Base-by-base conservation (phyloP, 768 basidiomycete genomes). In the Sutorius australiensis region DNA sequence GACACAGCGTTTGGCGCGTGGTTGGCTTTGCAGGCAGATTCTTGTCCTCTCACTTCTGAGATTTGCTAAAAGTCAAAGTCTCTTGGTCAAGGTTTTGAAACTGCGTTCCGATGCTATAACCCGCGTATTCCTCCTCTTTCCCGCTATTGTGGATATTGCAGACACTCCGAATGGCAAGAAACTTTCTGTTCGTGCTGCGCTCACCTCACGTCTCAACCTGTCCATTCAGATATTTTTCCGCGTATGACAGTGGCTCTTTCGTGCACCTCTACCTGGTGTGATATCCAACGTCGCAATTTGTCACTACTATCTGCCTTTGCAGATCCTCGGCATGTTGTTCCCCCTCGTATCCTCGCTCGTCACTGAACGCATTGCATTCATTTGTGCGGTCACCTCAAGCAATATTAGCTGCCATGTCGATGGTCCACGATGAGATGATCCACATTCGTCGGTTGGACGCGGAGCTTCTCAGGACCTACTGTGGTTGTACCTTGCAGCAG, bases 1-100 rank as follows among this genome's bases (percentile, higher is more conserved):
- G 83, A 9, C 89, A 92, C 56, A 88, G 86, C 49, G 79, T 91
- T 91, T 13, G 89, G 89, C 2, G 70, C 80, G 2, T 92, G 88
- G 87, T 72, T 92, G 47, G 64, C 77, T 5, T 61, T 81, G 30
- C 80, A 89, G 73, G 84, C 80, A 33, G 58, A 70, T 59, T 33
- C 46, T 51, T 32, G 28, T 56, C n/a, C 12, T 48, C 32, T 32
- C 6, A 48, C 28, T 11, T 5, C 24, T 16, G 10, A 12, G 21
- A 27, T 30, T 46, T 38, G 34, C 16, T 13, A 19, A 34, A n/a
- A 44, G 46, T 41, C n/a, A 27, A 32, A 13, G 36, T 21, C 41
- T 6, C 37, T 31, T 34, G 19, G 33, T 44, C 16, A 58, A 86
- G 83, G 70, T 82, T 8, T 58, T 86, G 48, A 82, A 83, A 67